These are phyloP conservation scores for Chalciporus chontae DNA, from an alignment of 768 basidiomycete genomes.

Conservation along the genomic window DNA sequence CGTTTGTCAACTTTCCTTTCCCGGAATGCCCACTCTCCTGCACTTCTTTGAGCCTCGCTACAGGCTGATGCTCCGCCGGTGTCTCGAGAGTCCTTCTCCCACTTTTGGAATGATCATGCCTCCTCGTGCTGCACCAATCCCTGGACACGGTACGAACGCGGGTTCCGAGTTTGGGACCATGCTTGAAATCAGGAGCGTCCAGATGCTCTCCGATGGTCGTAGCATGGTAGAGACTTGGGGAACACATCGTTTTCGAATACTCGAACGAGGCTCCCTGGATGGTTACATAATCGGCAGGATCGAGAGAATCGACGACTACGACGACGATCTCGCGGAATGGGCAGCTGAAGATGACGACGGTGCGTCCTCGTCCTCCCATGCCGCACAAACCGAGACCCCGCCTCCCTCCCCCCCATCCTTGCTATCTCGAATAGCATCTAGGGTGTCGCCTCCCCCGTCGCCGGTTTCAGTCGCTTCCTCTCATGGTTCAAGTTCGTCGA, in stretches of 20 bases:
- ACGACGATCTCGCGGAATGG: slow-evolving; percentile 33
- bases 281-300: slow-evolving; percentile 87
- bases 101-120: slow-evolving; percentile 94
- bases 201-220: slow-evolving; percentile 85
- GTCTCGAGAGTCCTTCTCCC: slow-evolving; percentile 72
- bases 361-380: slow-evolving; percentile 9
- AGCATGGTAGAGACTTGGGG: slow-evolving; percentile 81
- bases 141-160: slow-evolving; percentile 15
- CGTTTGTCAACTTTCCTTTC: slow-evolving; percentile 86
- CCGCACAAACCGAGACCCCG: neutral
- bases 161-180: slow-evolving; percentile 80
- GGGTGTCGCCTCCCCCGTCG: slow-evolving; percentile 8
- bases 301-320: slow-evolving; percentile 50
- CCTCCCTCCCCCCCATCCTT: slow-evolving; percentile 8
- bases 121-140: slow-evolving; percentile 34
- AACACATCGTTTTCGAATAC: slow-evolving; percentile 71
- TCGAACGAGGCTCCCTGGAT: slow-evolving; percentile 81
- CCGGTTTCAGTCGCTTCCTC: slow-evolving; percentile 3
- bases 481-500: slow-evolving; percentile 1
- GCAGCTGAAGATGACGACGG: slow-evolving; percentile 11
- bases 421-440: slow-evolving; percentile 14
- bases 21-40: slow-evolving; percentile 82
- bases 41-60: slow-evolving; percentile 96
- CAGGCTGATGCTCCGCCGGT: slow-evolving; percentile 95
- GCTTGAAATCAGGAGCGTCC: slow-evolving; percentile 82